A percentile compares a stretch with the other conserved stretches of the same genome.
These are phyloP conservation scores for Alternaria viburni DNA, from an alignment of 2,329 filamentous ascomycete genomes.

Conservation along the genomic window DNA sequence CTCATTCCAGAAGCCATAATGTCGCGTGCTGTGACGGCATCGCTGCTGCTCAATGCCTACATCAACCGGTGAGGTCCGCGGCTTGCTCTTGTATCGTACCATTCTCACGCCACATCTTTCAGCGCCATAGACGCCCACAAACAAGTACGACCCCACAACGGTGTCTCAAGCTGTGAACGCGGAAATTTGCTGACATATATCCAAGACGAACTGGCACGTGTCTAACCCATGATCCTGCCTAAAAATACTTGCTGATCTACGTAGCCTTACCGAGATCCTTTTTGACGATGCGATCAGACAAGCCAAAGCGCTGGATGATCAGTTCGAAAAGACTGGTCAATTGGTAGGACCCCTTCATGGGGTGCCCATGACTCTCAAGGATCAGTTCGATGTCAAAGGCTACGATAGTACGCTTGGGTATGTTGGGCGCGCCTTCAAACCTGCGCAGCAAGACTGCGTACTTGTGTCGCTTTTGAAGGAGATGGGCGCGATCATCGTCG, in stretches of 20 bases:
- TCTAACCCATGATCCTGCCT: conserved; percentile 55
- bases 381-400: conserved; percentile 58
- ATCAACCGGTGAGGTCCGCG: conserved; percentile 37
- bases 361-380: conserved; percentile 56
- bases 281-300: conserved; percentile 52
- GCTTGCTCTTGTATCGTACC: conserved; percentile 21
- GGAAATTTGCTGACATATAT: conserved; percentile 42
- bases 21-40: conserved; percentile 37
- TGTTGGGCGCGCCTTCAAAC: conserved; percentile 65
- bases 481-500: conserved; percentile 56
- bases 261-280: conserved; percentile 56
- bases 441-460: conserved; percentile 57
- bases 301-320: conserved; percentile 51
- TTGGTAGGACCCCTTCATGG: conserved; percentile 57
- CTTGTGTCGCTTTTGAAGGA: conserved; percentile 65
- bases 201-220: conserved; percentile 49
- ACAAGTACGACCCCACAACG: conserved; percentile 27
- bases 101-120: conserved; percentile 44
- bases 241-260: conserved; percentile 48
- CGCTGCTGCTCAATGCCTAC: conserved; percentile 36
- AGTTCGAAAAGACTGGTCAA: conserved; percentile 43
- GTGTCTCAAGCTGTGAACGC: not conserved
- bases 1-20: conserved; percentile 30
- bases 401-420: conserved; percentile 63
- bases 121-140: conserved; percentile 41